Percentiles rank a stretch among this genome's conserved stretches.
Conservation (phyloP, 2,329 filamentous ascomycete genomes). For the Cryphonectria nitschkei region DNA sequence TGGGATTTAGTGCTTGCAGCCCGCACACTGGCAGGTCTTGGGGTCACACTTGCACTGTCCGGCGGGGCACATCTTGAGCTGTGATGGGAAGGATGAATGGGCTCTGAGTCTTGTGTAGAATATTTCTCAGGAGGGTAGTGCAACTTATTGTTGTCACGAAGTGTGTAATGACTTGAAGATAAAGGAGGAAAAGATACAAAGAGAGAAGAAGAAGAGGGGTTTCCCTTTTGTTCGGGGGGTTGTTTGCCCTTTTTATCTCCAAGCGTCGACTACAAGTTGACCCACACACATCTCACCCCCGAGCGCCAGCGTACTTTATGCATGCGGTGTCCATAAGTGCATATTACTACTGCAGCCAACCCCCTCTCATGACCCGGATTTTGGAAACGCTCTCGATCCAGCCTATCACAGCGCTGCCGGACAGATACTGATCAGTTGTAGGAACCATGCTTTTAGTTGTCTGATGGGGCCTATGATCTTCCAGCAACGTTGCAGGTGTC, state of each 20-base stretch:
- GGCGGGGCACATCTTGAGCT: constrained; percentile 11
- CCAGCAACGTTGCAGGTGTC: neutral
- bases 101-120: neutral
- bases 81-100: neutral
- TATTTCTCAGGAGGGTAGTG: neutral
- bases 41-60: constrained; percentile 14
- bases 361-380: neutral
- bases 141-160: neutral
- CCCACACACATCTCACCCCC: neutral
- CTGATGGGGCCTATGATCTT: neutral
- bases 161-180: neutral
- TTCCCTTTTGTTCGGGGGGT: neutral
- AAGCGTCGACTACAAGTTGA: neutral
- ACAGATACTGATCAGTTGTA: neutral
- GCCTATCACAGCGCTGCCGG: constrained; percentile 2
- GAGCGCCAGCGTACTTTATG: neutral
- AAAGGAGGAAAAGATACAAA: neutral
- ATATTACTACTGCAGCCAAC: neutral
- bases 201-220: neutral
- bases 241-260: neutral
- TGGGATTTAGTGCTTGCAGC: constrained; percentile 6
- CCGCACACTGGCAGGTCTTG: constrained; percentile 13
- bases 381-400: neutral
- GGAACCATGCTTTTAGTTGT: neutral
- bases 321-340: neutral